phyloP scores from a whole-genome alignment of 371 early-diverging fungal genomes.

The Mucor sp. region DNA sequence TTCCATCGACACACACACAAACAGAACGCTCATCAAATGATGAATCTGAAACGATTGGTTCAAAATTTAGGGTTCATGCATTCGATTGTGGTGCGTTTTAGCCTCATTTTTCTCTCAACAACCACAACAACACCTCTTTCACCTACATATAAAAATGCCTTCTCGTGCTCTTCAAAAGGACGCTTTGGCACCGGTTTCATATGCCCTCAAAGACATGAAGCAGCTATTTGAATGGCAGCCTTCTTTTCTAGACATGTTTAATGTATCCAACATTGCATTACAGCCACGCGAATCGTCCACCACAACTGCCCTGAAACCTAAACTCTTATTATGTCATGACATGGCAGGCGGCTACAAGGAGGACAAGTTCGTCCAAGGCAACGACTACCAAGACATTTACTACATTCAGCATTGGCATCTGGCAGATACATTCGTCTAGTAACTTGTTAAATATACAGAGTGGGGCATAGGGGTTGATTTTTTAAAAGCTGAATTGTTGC shows the following conservation, averaged over 20 bases:
- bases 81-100: too few species aligned
- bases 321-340: constrained; percentile 47
- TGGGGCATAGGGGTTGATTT: neutral
- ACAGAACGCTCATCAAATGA: too few species aligned
- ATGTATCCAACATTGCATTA: constrained; percentile 15
- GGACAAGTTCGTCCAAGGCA: constrained; percentile 56
- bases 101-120: neutral
- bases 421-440: constrained; percentile 66
- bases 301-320: constrained; percentile 3
- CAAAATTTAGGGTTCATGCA: too few species aligned
- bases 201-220: constrained; percentile 9
- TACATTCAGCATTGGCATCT: constrained; percentile 57
- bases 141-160: constrained; percentile 4
- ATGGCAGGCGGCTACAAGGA: constrained; percentile 67
- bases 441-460: too few species aligned
- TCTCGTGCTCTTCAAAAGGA: constrained; percentile 15
- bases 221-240: constrained; percentile 15
- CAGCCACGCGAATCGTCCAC: neutral
- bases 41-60: too few species aligned
- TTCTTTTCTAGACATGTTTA: neutral
- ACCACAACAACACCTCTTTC: neutral
- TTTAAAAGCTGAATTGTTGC: neutral
- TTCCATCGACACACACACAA: too few species aligned
- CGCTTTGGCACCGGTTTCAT: neutral
- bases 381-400: constrained; percentile 44